Evolutionary conservation across 768 basidiomycete genomes (phyloP), one percentile per base, ranked within the genome.

Genomic region (Cystofilobasidium macerans): DNA sequence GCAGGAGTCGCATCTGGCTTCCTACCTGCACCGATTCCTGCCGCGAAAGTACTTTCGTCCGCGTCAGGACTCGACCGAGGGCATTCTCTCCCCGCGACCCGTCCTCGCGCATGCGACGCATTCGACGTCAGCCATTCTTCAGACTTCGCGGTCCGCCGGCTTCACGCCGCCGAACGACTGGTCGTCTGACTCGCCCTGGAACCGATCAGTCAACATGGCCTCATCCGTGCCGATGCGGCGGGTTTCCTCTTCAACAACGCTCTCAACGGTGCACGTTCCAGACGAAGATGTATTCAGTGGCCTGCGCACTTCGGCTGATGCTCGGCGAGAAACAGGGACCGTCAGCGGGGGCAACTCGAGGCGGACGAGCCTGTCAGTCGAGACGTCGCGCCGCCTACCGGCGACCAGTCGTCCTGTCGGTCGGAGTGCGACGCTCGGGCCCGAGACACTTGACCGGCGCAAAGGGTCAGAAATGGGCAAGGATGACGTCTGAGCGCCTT

Each of bases 21-120:
- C 62, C 26, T 54, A 54, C 62, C 51, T 63, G 47, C 53, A 38
- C 36, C 36, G 26, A 26, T 54, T 63, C 38, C 62, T 63, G 18
- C 62, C 62, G 24, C 62, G 62, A 7, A 51, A 53, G 6, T 63
- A 63, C 51, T 63, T 63, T 28, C 51, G 53, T 26, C 28, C 26
- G 30, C 51, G 35, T 13, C 26, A 40, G 16, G 62, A 63, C 28
- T 28, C 36, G 9, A 63, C 62, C 0, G 62, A 54, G 48, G 62
- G 62, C 40, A 30, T 63, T 26, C 53, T 63, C 48, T 54, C 62
- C n/a, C 36, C 62, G 1, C 48, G 62, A 4, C 62, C 62, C 3
- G 24, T 33, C 36, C 14, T 63, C 24, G 20, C 47, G 16, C 24
- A 35, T 16, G 4, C n/a, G 24, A 24, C 48, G 5, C 33, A 33